Evolutionary conservation across 1,139 yeast genomes (phyloP).

Genomic region (Zygoascus sp.): DNA sequence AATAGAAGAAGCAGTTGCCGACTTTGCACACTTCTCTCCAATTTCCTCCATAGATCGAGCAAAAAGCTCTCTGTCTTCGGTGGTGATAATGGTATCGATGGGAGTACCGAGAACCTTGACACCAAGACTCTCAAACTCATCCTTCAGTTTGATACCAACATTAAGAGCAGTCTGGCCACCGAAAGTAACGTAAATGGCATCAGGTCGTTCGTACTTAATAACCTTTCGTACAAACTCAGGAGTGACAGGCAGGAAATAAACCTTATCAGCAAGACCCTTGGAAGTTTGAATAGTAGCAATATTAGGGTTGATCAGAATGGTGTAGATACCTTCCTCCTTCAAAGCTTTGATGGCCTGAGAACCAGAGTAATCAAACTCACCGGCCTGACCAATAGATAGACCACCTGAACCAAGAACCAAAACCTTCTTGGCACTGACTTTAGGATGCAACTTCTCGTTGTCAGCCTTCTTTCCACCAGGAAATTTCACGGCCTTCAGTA

Average conservation of each 20-base stretch:
- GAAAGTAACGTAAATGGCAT: slow-evolving; percentile 92
- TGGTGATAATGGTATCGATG: slow-evolving; percentile 90
- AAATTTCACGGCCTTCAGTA: slow-evolving; percentile 70
- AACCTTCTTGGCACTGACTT: slow-evolving; percentile 84
- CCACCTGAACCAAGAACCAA: slow-evolving; percentile 98
- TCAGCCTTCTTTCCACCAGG: slow-evolving; percentile 84
- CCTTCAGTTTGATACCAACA: slow-evolving; percentile 93
- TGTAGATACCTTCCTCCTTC: slow-evolving; percentile 95
- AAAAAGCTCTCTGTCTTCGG: slow-evolving; percentile 95
- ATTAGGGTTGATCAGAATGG: slow-evolving; percentile 92
- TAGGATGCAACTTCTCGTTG: slow-evolving; percentile 59
- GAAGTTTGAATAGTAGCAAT: slow-evolving; percentile 99
- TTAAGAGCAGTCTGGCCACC: slow-evolving; percentile 98
- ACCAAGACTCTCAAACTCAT: slow-evolving; percentile 86
- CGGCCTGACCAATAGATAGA: slow-evolving; percentile 98
- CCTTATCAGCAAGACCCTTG: slow-evolving; percentile 95
- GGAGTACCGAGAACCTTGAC: slow-evolving; percentile 96
- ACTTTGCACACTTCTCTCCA: slow-evolving; percentile 88
- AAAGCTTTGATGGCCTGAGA: slow-evolving; percentile 77
- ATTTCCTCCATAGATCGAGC: slow-evolving; percentile 94
- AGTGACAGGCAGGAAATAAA: slow-evolving; percentile 92
- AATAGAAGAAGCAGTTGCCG: slow-evolving; percentile 76
- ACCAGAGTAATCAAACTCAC: slow-evolving; percentile 98
- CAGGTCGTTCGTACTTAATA: slow-evolving; percentile 91
- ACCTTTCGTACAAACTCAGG: slow-evolving; percentile 96